Conservation (phyloP, 768 basidiomycete species). For the Trametes coccinea region DNA sequence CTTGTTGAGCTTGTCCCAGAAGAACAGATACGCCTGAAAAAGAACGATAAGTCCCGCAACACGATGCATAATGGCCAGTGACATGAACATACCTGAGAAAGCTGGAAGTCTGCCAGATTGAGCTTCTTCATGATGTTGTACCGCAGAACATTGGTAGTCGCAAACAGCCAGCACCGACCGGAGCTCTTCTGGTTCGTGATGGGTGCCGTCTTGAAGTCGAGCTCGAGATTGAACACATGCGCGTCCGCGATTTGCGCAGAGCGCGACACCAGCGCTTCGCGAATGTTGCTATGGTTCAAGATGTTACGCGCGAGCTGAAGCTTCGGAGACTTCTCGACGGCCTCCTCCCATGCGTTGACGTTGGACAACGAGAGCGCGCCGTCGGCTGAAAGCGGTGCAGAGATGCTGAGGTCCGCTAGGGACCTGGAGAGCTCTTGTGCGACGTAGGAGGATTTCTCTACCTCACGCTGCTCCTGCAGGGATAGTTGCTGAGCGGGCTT, state of each 20-base stretch:
- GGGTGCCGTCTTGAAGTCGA: conserved; percentile 82
- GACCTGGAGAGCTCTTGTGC: conserved; percentile 17
- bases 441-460: conserved; percentile 22
- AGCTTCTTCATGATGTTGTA: conserved; percentile 85
- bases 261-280: conserved; percentile 62
- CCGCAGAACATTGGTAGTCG: conserved; percentile 84
- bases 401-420: conserved; percentile 17
- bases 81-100: conserved; percentile 65
- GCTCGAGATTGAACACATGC: conserved; percentile 80
- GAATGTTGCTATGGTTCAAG: conserved; percentile 68
- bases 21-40: conserved; percentile 81
- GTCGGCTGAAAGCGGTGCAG: conserved; percentile 47
- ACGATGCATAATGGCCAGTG: background rate
- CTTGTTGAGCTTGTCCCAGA: conserved; percentile 97
- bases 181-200: conserved; percentile 86
- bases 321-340: conserved; percentile 56
- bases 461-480: conserved; percentile 20
- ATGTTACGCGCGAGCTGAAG: conserved; percentile 74
- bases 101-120: conserved; percentile 85
- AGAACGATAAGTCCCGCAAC: background rate
- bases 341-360: conserved; percentile 67
- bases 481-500: conserved; percentile 27
- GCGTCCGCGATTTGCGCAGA: conserved; percentile 59
- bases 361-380: conserved; percentile 62
- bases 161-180: conserved; percentile 95